A percentile compares a stretch with the other conserved stretches of the same genome.
These are phyloP conservation scores for Tilletia setariae DNA, from an alignment of 1,284 basidiomycete genomes.

Conservation along the genomic window DNA sequence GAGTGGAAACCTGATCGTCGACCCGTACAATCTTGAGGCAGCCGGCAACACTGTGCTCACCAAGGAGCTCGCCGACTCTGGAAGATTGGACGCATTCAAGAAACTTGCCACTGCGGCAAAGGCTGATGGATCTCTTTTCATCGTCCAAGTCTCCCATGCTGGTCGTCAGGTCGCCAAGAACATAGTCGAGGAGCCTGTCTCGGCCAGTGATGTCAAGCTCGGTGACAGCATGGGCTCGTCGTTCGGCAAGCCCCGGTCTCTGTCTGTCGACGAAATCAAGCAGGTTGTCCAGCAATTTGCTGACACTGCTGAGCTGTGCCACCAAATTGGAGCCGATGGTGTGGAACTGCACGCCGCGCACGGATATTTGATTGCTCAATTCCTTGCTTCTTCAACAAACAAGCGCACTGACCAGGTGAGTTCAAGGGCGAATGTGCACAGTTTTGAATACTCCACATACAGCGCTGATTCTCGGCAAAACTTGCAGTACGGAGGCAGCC, in stretches of 20 bases:
- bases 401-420: constrained; percentile 52
- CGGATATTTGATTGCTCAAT: constrained; percentile 48
- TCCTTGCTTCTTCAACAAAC: constrained; percentile 54
- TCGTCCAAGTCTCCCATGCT: constrained; percentile 58
- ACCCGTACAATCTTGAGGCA: constrained; percentile 68
- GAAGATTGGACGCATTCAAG: neutral
- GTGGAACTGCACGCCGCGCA: constrained; percentile 57
- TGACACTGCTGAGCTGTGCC: constrained; percentile 53
- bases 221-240: constrained; percentile 40
- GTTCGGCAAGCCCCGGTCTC: neutral
- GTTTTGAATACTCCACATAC: too few species aligned
- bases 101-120: constrained; percentile 35
- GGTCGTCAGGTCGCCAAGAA: constrained; percentile 54
- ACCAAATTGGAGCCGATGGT: constrained; percentile 54
- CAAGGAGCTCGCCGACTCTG: constrained; percentile 14
- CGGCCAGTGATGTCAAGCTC: constrained; percentile 43
- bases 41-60: constrained; percentile 76
- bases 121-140: constrained; percentile 56
- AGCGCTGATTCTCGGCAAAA: too few species aligned
- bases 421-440: too few species aligned
- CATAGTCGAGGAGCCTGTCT: constrained; percentile 35
- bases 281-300: constrained; percentile 52
- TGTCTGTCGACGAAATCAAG: constrained; percentile 36
- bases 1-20: constrained; percentile 59
- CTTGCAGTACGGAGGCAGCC: constrained; percentile 53